Percentiles rank a stretch among this genome's conserved stretches.
Conservation (phyloP, 495 filamentous ascomycete species). For the Diplogelasinospora grovesii region DNA sequence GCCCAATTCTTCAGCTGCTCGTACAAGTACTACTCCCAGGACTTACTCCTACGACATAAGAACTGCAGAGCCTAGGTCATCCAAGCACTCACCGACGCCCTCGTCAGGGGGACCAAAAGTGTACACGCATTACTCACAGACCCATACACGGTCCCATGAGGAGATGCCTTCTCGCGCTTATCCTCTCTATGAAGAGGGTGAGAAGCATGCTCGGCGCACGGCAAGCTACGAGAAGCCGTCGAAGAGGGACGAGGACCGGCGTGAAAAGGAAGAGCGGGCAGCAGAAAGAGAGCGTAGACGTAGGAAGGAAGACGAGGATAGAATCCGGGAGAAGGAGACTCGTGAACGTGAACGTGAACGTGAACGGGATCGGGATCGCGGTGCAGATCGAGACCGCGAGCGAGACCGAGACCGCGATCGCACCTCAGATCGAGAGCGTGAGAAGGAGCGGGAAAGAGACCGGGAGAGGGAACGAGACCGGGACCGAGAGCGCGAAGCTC, state of each 20-base stretch:
- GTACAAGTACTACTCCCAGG: slow-evolving; percentile 19
- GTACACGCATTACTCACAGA: slow-evolving; percentile 25
- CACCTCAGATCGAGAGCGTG: too few relatives aligned
- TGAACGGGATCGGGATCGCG: slow-evolving; percentile 7
- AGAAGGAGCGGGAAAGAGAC: slow-evolving; percentile 14
- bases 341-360: slow-evolving; percentile 9
- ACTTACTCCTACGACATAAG: slow-evolving; percentile 21
- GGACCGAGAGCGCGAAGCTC: slow-evolving; percentile 20
- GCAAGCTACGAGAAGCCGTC: slow-evolving; percentile 41
- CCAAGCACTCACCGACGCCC: slow-evolving; percentile 26
- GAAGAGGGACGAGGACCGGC: slow-evolving; percentile 30
- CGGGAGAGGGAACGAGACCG: slow-evolving; percentile 14
- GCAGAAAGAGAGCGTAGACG: slow-evolving; percentile 14
- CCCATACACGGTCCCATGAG: slow-evolving; percentile 36
- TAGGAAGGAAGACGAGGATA: slow-evolving; percentile 30
- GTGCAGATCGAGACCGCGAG: slow-evolving; percentile 19
- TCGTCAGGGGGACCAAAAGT: slow-evolving; percentile 26
- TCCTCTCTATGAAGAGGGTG: slow-evolving; percentile 23
- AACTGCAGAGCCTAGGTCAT: slow-evolving; percentile 26
- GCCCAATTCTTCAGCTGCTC: slow-evolving; percentile 31
- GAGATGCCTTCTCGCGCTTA: slow-evolving; percentile 26
- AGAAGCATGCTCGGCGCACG: slow-evolving; percentile 31
- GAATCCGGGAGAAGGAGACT: slow-evolving; percentile 14
- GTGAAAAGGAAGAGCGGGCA: slow-evolving; percentile 18
- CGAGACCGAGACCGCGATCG: slow-evolving; percentile 20